Conservation (phyloP, 2,329 filamentous ascomycete genomes). For the Fusarium metavorans region DNA sequence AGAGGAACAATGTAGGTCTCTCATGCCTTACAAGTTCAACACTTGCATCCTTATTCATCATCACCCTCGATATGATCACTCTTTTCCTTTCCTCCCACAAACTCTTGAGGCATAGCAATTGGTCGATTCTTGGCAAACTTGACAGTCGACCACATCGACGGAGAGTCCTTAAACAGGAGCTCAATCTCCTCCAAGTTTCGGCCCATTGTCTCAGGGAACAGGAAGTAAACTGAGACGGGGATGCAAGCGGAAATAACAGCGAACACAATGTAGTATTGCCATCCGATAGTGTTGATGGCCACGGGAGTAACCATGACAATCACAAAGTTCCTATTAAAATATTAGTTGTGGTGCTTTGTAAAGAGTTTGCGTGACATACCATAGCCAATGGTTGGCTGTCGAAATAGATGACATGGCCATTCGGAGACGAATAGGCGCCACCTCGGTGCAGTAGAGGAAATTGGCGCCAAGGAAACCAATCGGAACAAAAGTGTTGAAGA, state of each 20-base stretch:
- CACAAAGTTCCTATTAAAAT: constrained; percentile 52
- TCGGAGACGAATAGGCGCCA: constrained; percentile 61
- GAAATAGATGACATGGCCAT: constrained; percentile 64
- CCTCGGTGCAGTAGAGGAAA: constrained; percentile 68
- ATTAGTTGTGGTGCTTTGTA: constrained; percentile 40
- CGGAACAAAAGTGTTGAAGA: constrained; percentile 76
- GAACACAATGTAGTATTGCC: constrained; percentile 62
- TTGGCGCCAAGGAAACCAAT: constrained; percentile 73
- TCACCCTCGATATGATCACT: constrained; percentile 18
- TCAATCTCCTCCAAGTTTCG: constrained; percentile 48
- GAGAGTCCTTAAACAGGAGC: constrained; percentile 41
- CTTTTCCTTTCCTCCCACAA: constrained; percentile 22
- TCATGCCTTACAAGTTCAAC: neutral
- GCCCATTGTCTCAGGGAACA: constrained; percentile 52
- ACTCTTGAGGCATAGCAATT: constrained; percentile 27
- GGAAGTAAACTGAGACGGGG: constrained; percentile 54
- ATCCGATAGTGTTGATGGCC: constrained; percentile 69
- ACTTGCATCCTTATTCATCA: neutral
- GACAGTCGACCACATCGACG: constrained; percentile 29
- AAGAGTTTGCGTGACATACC: constrained; percentile 35
- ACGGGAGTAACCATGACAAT: constrained; percentile 73
- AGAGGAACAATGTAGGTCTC: neutral
- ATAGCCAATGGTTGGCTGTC: constrained; percentile 54
- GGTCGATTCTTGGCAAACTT: constrained; percentile 32
- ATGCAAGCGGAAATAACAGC: constrained; percentile 57